Conservation (phyloP, 345 rosid genomes). For the Atalantia buxifolia region DNA sequence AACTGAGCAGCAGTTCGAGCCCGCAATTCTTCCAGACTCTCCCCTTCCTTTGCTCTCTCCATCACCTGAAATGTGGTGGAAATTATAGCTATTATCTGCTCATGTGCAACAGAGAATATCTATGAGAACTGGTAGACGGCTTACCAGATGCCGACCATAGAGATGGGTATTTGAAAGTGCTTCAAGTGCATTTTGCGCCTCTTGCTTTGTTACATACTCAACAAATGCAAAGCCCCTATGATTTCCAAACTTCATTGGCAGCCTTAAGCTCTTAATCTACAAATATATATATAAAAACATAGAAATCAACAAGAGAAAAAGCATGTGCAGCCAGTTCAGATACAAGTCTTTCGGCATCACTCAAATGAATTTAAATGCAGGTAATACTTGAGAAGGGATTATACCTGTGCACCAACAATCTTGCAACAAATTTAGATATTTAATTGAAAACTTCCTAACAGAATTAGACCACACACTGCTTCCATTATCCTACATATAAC, state of each 20-base stretch:
- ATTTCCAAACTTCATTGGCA: constrained; percentile 77
- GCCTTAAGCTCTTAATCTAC: constrained; percentile 83
- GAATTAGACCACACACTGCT: neutral
- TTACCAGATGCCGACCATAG: constrained; percentile 89
- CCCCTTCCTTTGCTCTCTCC: constrained; percentile 93
- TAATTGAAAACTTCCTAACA: neutral
- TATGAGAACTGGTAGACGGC: constrained; percentile 9
- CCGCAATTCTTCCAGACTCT: constrained; percentile 72
- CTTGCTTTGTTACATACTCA: constrained; percentile 88
- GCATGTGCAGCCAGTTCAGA: neutral
- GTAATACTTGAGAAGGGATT: neutral
- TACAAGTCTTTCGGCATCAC: neutral
- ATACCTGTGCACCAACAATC: neutral
- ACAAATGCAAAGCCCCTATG: constrained; percentile 87
- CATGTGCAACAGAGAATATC: neutral
- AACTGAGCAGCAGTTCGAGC: constrained; percentile 78
- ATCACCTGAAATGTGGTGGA: constrained; percentile 43
- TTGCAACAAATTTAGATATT: neutral
- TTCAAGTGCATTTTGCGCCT: constrained; percentile 72
- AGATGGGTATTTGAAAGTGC: constrained; percentile 77
- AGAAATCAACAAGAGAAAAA: neutral
- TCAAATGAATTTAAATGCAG: neutral
- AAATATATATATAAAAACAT: constrained; percentile 1
- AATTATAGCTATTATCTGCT: neutral
- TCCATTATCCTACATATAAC: neutral